These are phyloP conservation scores for Colletotrichum tabaci DNA, from an alignment of 2,329 filamentous ascomycete species.

Conservation along the genomic window DNA sequence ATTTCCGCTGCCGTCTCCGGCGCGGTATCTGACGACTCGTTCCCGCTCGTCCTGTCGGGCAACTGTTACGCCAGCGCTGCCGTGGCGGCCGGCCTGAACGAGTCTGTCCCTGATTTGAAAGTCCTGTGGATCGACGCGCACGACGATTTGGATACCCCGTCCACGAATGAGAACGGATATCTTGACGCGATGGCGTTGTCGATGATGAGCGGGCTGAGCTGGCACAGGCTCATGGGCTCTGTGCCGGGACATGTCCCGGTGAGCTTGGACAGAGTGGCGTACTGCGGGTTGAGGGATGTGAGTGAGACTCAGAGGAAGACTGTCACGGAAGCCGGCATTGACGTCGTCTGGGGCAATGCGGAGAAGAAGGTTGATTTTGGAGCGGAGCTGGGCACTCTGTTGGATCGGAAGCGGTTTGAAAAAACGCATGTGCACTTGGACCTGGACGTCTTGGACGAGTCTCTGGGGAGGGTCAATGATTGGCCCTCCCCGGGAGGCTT, in stretches of 20 bases:
- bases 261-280: too few relatives aligned
- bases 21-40: conserved; percentile 48
- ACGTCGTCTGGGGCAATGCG: too few relatives aligned
- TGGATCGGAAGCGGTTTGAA: too few relatives aligned
- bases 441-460: conserved; percentile 10
- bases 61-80: conserved; percentile 56
- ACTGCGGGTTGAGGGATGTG: too few relatives aligned
- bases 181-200: conserved; percentile 55
- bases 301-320: too few relatives aligned
- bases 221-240: conserved; percentile 16
- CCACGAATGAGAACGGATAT: conserved; percentile 54
- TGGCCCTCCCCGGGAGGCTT: conserved; percentile 8
- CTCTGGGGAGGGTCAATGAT: not conserved
- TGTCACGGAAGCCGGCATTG: too few relatives aligned
- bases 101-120: conserved; percentile 15
- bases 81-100: conserved; percentile 52
- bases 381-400: too few relatives aligned
- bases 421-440: too few relatives aligned
- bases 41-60: conserved; percentile 54
- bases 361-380: too few relatives aligned
- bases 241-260: too few relatives aligned
- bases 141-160: conserved; percentile 56
- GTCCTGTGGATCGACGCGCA: conserved; percentile 59
- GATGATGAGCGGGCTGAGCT: conserved; percentile 54
- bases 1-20: conserved; percentile 50